A percentile compares a stretch with the other conserved stretches of the same genome.
Evolutionary conservation across 2,329 filamentous ascomycete species (phyloP).

Genomic region (Cercospora brassicicola): DNA sequence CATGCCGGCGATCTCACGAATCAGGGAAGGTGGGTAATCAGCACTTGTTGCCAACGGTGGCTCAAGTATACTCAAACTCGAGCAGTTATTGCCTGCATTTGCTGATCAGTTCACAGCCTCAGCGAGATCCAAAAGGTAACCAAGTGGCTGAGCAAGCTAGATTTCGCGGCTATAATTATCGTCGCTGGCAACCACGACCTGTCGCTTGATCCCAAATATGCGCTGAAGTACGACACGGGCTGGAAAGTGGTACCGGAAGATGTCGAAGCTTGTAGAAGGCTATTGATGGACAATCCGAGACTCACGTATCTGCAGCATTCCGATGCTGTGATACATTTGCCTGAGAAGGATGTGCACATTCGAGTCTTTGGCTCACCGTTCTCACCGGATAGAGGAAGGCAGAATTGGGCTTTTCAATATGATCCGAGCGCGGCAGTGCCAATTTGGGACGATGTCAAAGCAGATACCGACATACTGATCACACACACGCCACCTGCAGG

Average conservation of each 20-base stretch:
- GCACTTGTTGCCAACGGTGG: too few species aligned
- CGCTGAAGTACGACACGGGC: constrained; percentile 33
- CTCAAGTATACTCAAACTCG: too few species aligned
- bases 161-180: constrained; percentile 70
- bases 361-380: constrained; percentile 71
- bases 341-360: constrained; percentile 61
- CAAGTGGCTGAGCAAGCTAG: constrained; percentile 65
- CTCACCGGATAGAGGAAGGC: constrained; percentile 47
- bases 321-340: constrained; percentile 56
- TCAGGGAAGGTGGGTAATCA: constrained; percentile 54
- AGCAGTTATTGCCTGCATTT: background rate
- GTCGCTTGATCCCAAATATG: constrained; percentile 57
- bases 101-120: constrained; percentile 30
- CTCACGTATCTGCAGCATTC: constrained; percentile 67
- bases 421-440: constrained; percentile 40
- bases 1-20: constrained; percentile 77
- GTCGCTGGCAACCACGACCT: constrained; percentile 78
- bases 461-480: constrained; percentile 64
- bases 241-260: constrained; percentile 44
- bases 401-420: constrained; percentile 69
- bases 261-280: constrained; percentile 53
- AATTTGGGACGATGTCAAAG: constrained; percentile 64
- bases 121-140: constrained; percentile 61
- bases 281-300: constrained; percentile 53
- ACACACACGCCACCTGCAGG: constrained; percentile 68